Percentiles rank a stretch among this genome's conserved stretches.
Conservation (phyloP, 106 monocot species). For the Acorus gramineus region DNA sequence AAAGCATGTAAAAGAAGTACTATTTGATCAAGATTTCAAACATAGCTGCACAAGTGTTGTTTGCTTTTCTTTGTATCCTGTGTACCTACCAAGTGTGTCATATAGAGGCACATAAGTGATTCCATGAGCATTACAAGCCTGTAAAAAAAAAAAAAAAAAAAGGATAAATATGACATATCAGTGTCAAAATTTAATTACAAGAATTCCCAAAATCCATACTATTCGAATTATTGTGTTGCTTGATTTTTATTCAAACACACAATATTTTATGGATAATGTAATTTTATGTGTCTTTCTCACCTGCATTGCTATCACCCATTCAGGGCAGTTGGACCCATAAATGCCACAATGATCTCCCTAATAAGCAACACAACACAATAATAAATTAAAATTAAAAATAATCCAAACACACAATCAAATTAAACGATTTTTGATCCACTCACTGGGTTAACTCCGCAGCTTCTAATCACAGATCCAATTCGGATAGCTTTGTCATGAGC, state of each 20-base stretch:
- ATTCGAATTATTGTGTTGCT: too few species aligned
- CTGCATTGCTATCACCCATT: slow-evolving; percentile 93
- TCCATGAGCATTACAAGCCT: slow-evolving; percentile 92
- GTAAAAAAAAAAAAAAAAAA: slow-evolving; percentile 10
- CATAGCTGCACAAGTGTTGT: not conserved
- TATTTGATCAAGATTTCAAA: not conserved
- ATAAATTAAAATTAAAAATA: not conserved
- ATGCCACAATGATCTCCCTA: slow-evolving; percentile 93
- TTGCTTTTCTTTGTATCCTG: not conserved
- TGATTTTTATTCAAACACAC: too few species aligned
- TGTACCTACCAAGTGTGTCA: slow-evolving; percentile 64
- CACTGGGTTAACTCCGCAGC: slow-evolving; percentile 42
- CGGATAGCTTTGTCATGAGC: slow-evolving; percentile 48
- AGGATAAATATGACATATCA: not conserved
- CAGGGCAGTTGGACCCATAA: slow-evolving; percentile 88
- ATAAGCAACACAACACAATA: not conserved
- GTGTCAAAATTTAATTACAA: too few species aligned
- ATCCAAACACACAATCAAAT: not conserved
- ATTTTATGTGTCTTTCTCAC: slow-evolving; percentile 9
- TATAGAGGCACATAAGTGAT: slow-evolving; percentile 90
- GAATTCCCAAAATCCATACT: too few species aligned
- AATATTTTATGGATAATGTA: too few species aligned
- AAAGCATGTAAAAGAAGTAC: not conserved
- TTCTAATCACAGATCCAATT: slow-evolving; percentile 56
- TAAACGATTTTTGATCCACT: slow-evolving; percentile 4